Percentiles rank a stretch among this genome's conserved stretches.
Conservation (phyloP, 768 basidiomycete species). For the Suillus alpinus region DNA sequence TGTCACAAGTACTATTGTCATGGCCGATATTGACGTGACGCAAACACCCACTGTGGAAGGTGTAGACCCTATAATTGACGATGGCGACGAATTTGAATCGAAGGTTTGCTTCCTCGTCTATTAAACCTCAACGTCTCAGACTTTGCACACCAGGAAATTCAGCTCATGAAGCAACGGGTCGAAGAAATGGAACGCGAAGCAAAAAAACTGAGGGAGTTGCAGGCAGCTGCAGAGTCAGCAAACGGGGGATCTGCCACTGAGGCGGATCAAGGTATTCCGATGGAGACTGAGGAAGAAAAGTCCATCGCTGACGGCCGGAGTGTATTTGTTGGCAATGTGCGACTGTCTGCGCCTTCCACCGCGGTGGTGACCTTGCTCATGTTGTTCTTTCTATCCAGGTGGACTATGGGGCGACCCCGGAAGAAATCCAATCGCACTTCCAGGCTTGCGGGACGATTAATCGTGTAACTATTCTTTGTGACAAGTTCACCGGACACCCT, state of each 20-base stretch:
- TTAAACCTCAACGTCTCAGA: slow-evolving; percentile 14
- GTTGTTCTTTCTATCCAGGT: slow-evolving; percentile 53
- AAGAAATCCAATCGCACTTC: slow-evolving; percentile 97
- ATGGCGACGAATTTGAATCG: slow-evolving; percentile 63
- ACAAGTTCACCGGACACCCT: slow-evolving; percentile 99
- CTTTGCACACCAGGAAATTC: slow-evolving; percentile 63
- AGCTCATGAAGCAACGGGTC: slow-evolving; percentile 88
- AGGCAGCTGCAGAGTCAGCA: slow-evolving; percentile 70
- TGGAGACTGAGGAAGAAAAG: slow-evolving; percentile 86
- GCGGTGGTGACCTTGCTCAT: slow-evolving; percentile 7
- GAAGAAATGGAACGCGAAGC: slow-evolving; percentile 94
- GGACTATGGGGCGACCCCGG: slow-evolving; percentile 95
- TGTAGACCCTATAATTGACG: slow-evolving; percentile 39
- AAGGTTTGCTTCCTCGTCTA: slow-evolving; percentile 37
- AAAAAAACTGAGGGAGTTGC: slow-evolving; percentile 81
- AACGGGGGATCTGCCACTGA: slow-evolving; percentile 42
- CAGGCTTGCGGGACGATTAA: slow-evolving; percentile 98
- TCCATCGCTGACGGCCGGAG: slow-evolving; percentile 79
- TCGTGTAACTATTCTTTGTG: slow-evolving; percentile 97
- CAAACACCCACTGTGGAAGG: slow-evolving; percentile 36
- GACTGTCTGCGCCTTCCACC: slow-evolving; percentile 28
- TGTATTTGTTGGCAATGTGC: slow-evolving; percentile 93
- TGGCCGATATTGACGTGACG: slow-evolving; percentile 53
- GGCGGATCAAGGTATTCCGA: slow-evolving; percentile 46
- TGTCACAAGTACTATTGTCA: slow-evolving; percentile 24